Base-by-base conservation (phyloP, 495 filamentous ascomycete species). In the Annulohypoxylon moriforme region DNA sequence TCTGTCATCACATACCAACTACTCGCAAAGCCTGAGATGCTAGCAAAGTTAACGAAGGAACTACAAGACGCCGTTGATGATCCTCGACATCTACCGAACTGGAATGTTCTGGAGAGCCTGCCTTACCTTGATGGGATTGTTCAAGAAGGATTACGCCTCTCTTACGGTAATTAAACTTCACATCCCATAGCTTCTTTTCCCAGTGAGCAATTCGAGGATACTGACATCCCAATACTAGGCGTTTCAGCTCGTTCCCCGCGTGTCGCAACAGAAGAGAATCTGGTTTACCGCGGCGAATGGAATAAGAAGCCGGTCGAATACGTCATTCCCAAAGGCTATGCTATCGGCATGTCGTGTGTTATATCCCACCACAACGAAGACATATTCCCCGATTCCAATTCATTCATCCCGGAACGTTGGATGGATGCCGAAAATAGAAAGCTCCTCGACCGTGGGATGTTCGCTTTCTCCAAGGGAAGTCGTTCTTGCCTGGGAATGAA, bases 71-170 rank as follows among this genome's bases (percentile, higher is more conserved):
- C 29, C 1, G 57, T 75, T n/a, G 70, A 78, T 4, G 72, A 67
- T 31, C 46, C 64, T 9, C 42, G 59, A 20, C 38, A 59, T 9
- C 38, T 75, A 14, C 68, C 72, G 8, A 34, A 64, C 0, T 82
- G 76, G 81, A 64, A 64, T 6, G 59, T 77, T 20, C 79, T 84
- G 0, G 83, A 84, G 59, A 52, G 76, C 29, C 77, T 86, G 1
- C 84, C 85, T 0, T 87, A 85, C 64, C 71, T 85, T 0, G 70
- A 68, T 9, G 83, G 74, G 0, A 75, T 81, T 2, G 74, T 84
- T 18, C 66, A 81, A 66, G 83, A 85, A 67, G 79, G 76, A 5
- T 69, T 82, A 33, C 81, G 84, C n/a, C 76, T 85, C 1, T 78
- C 79, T 0, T 83, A 81, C 29, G 82, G 82, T 47, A 75, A 76